phyloP scores from a whole-genome alignment of 139 green algal species.

The Pleodorina starrii region DNA sequence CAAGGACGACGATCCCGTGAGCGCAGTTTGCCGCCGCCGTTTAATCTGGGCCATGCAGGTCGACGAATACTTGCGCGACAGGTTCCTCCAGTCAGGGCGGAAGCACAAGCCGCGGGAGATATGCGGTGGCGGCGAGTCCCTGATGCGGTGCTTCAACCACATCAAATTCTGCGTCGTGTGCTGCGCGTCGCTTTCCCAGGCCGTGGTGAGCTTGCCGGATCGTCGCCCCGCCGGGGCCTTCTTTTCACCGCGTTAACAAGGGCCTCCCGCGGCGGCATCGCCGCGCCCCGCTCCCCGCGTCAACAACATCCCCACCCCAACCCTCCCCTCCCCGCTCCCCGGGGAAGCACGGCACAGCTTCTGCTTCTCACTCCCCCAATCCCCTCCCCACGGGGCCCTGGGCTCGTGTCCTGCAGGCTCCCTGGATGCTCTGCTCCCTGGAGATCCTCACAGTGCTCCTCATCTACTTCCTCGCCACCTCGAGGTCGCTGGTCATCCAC shows the following conservation, averaged over 20 bases:
- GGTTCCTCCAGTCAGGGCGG: slow-evolving; percentile 34
- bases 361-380: background rate
- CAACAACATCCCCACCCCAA: no score
- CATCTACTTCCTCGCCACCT: slow-evolving; percentile 63
- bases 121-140: slow-evolving; percentile 2
- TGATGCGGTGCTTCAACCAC: slow-evolving; percentile 48
- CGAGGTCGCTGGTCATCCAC: slow-evolving; percentile 42
- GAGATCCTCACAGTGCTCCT: slow-evolving; percentile 65
- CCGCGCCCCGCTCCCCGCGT: no score
- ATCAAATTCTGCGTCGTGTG: slow-evolving; percentile 55
- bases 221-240: no score
- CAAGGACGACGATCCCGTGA: background rate
- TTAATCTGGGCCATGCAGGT: slow-evolving; percentile 2
- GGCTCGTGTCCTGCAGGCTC: slow-evolving; percentile 52
- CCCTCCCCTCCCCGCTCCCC: no score
- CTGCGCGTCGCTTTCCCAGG: slow-evolving; percentile 52
- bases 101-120: slow-evolving; percentile 1
- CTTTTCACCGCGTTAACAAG: no score
- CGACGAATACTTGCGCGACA: slow-evolving; percentile 50
- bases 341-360: no score
- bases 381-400: background rate
- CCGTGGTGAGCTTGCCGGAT: slow-evolving; percentile 33
- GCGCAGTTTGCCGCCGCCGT: no score
- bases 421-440: slow-evolving; percentile 66
- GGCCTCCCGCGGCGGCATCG: no score